Base-by-base conservation (phyloP, 2,329 filamentous ascomycete species). In the Knoxdaviesia capensis region DNA sequence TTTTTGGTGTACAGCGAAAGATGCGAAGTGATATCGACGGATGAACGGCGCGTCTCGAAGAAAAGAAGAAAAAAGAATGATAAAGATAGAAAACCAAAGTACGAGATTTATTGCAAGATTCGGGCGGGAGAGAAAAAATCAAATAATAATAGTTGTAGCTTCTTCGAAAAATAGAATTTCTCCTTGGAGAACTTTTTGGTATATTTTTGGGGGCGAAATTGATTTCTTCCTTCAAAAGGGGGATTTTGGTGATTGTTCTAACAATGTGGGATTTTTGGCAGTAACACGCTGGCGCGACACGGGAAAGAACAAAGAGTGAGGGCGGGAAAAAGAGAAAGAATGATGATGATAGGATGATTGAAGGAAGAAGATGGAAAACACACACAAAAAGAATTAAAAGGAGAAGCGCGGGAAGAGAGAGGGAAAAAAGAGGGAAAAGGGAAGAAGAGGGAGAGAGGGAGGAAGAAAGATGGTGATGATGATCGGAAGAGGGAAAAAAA, bases 401-500 rank as follows among this genome's bases (percentile, higher is more conserved):
- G n/a, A n/a, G n/a, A n/a, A n/a, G n/a, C n/a, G n/a, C n/a, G 43
- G 45, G 43, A 46, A 52, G 48, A 50, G 47, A 50, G 49, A 44
- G 48, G 50, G 47, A 50, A 45, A 51, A 44, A 49, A 51, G 43
- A 48, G 51, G 48, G 48, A 51, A 48, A 49, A 49, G 50, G 47
- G 49, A 52, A 53, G 50, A 54, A 52, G 51, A 51, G 49, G 50
- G 50, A 47, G 40, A 53, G 50, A 51, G 51, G 49, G 54, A 51
- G 51, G 52, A 51, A 52, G 53, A 53, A 52, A 51, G 54, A 52
- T 53, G 51, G 50, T 51, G 52, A 50, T 52, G 48, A 50, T 53
- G 50, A 49, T 52, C 50, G 47, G 47, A 48, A 53, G 48, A 52
- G 44, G 48, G 46, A 48, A 47, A 51, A 50, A 50, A 52, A 52